Percentiles rank a stretch among this genome's conserved stretches.
phyloP scores from a whole-genome alignment of 371 early-diverging fungal genomes.

The Parasitella parasitica region DNA sequence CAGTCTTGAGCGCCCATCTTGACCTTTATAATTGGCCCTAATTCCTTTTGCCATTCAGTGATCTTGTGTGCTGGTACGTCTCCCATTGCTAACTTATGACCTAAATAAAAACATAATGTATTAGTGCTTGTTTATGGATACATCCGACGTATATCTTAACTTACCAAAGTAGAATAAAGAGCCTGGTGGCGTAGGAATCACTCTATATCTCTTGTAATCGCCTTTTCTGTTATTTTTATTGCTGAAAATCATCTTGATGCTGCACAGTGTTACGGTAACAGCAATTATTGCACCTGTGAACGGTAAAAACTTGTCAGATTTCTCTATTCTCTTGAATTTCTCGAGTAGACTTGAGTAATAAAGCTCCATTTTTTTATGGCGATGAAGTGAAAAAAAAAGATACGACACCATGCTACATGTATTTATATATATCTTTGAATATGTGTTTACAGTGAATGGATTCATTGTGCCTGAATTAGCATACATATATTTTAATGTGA shows the following conservation, averaged over 20 bases:
- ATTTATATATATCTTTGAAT: neutral
- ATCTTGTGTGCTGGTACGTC: constrained; percentile 4
- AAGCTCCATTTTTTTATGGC: neutral
- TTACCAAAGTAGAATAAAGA: constrained; percentile 17
- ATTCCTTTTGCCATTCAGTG: constrained; percentile 20
- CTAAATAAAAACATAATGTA: neutral
- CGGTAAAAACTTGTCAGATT: neutral
- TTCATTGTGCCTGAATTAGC: neutral
- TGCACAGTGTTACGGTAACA: neutral
- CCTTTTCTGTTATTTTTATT: neutral
- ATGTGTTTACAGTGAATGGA: neutral
- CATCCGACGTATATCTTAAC: too few species aligned
- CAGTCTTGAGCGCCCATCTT: constrained; percentile 22
- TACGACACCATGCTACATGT: too few species aligned
- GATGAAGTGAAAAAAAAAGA: neutral
- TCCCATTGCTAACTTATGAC: constrained; percentile 12
- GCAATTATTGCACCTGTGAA: neutral
- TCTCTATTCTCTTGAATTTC: neutral
- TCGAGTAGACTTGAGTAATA: neutral
- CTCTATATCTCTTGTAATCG: neutral
- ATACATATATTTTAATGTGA: too few species aligned
- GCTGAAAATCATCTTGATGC: neutral
- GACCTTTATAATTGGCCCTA: constrained; percentile 19
- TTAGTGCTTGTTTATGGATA: neutral
- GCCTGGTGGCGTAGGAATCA: constrained; percentile 17